Evolutionary conservation across 176 grass and related monocot genomes (phyloP).

Genomic region (Triticum aestivum): DNA sequence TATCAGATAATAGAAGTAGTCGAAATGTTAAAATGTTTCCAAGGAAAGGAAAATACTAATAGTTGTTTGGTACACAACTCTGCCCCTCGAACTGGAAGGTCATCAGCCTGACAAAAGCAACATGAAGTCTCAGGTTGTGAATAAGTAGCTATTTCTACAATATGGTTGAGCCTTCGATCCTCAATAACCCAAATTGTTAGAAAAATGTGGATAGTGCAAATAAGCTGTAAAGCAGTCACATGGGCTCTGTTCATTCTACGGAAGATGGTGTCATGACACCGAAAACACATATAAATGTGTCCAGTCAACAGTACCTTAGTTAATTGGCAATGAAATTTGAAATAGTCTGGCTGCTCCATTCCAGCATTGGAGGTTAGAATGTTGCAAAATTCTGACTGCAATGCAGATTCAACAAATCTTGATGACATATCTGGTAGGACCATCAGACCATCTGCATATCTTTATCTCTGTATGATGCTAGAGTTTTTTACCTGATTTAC

Average conservation of each 20-base stretch:
- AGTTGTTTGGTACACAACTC: conserved; percentile 38
- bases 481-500: neutral
- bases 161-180: conserved; percentile 35
- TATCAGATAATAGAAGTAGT: neutral
- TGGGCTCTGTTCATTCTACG: neutral
- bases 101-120: conserved; percentile 23
- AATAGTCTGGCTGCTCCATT: conserved; percentile 21
- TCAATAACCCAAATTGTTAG: conserved; percentile 23
- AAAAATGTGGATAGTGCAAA: conserved; percentile 14
- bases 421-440: neutral
- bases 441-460: neutral
- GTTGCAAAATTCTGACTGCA: conserved; percentile 22
- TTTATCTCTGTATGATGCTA: neutral
- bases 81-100: neutral
- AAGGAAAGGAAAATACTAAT: conserved; percentile 21
- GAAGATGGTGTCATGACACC: conserved; percentile 7
- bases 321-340: conserved; percentile 2
- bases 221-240: conserved; percentile 5
- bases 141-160: conserved; percentile 36
- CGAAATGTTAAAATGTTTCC: conserved; percentile 18
- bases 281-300: conserved; percentile 20
- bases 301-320: neutral
- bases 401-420: neutral
- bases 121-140: conserved; percentile 30
- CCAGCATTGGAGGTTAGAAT: neutral